Evolutionary conservation across 2,329 filamentous ascomycete genomes (phyloP).

Genomic region (Boeremia lycopersici): DNA sequence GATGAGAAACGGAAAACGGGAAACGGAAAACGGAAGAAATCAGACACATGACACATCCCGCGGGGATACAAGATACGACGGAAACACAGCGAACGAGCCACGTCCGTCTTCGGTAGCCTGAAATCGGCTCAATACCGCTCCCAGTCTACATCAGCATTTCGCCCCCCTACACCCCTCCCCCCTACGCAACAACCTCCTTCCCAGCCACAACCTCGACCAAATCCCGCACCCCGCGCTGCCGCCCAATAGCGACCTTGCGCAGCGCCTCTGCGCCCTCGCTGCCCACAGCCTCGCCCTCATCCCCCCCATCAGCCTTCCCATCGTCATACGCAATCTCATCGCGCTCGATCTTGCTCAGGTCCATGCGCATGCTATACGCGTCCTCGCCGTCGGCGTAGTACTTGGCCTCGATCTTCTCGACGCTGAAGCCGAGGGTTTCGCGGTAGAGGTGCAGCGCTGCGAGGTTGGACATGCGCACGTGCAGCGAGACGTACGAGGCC

Average conservation of each 20-base stretch:
- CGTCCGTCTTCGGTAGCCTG: no score
- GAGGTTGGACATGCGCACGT: constrained; percentile 92
- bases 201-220: constrained; percentile 77
- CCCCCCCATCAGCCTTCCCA: constrained; percentile 35
- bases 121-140: no score
- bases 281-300: constrained; percentile 48
- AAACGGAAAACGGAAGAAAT: no score
- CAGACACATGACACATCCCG: no score
- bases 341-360: constrained; percentile 68
- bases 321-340: constrained; percentile 44
- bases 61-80: no score
- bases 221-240: constrained; percentile 78
- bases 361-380: constrained; percentile 90
- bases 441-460: constrained; percentile 92
- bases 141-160: no score
- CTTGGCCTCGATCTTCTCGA: constrained; percentile 69
- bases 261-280: constrained; percentile 45
- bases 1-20: no score
- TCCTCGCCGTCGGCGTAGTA: constrained; percentile 99
- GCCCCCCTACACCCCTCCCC: no score
- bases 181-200: constrained; percentile 56
- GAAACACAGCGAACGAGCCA: no score
- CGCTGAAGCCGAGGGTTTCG: constrained; percentile 55
- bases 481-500: constrained; percentile 90
- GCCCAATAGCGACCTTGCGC: constrained; percentile 80